These are phyloP conservation scores for Hypoxylon sp. DNA, from an alignment of 2,329 filamentous ascomycete species.

Conservation along the genomic window DNA sequence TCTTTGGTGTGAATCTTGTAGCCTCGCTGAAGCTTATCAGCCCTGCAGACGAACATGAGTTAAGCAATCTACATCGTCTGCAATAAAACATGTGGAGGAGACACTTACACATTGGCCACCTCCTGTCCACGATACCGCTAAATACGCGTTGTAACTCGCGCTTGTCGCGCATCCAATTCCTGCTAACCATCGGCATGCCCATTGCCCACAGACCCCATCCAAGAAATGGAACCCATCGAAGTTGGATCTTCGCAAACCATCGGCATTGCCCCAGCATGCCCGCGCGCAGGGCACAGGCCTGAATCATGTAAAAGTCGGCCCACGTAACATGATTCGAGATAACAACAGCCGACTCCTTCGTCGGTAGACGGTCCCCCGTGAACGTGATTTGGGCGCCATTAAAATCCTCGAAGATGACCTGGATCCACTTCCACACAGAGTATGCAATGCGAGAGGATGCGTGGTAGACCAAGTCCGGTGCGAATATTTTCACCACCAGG, in stretches of 20 bases:
- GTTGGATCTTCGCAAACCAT: conserved; percentile 74
- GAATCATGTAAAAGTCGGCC: conserved; percentile 76
- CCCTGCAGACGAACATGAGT: conserved; percentile 60
- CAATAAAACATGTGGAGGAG: conserved; percentile 8
- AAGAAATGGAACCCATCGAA: conserved; percentile 71
- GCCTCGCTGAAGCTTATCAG: conserved; percentile 75
- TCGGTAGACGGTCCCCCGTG: conserved; percentile 66
- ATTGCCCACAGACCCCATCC: conserved; percentile 76
- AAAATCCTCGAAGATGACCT: conserved; percentile 67
- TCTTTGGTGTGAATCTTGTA: conserved; percentile 70
- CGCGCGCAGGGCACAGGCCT: conserved; percentile 67
- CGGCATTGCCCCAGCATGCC: conserved; percentile 73
- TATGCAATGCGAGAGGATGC: conserved; percentile 68
- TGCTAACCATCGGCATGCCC: conserved; percentile 74
- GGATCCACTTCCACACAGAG: conserved; percentile 70
- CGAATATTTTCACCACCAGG: conserved; percentile 62
- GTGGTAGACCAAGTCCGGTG: conserved; percentile 67
- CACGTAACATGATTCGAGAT: conserved; percentile 73
- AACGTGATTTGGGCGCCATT: conserved; percentile 69
- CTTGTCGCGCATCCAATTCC: conserved; percentile 71
- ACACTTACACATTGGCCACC: conserved; percentile 71
- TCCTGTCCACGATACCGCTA: conserved; percentile 64
- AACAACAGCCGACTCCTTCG: conserved; percentile 71
- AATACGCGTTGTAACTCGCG: conserved; percentile 71
- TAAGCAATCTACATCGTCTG: conserved; percentile 11